Percentiles rank a stretch among this genome's conserved stretches.
Conservation (phyloP, 345 rosid species). For the Murraya paniculata region DNA sequence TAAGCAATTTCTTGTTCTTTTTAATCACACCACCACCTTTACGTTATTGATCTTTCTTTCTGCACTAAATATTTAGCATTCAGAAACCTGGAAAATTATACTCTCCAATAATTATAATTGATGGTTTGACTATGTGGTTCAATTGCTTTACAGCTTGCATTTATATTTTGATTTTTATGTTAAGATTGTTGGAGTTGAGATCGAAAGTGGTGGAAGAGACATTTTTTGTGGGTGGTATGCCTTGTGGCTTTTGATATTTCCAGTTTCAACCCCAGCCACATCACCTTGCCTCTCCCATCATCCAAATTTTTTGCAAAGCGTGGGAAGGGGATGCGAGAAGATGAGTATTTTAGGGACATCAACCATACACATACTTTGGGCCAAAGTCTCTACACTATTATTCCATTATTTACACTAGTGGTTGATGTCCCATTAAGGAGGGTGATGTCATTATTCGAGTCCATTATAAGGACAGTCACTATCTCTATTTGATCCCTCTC, state of each 20-base stretch:
- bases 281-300: background rate
- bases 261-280: constrained; percentile 5
- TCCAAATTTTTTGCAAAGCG: background rate
- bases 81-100: constrained; percentile 17
- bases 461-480: constrained; percentile 10
- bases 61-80: background rate
- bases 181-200: constrained; percentile 11
- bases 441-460: constrained; percentile 2
- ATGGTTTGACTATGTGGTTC: constrained; percentile 9
- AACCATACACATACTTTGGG: constrained; percentile 14
- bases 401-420: constrained; percentile 9
- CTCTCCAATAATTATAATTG: background rate
- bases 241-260: constrained; percentile 6
- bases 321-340: constrained; percentile 4
- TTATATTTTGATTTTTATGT: constrained; percentile 9
- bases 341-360: constrained; percentile 2
- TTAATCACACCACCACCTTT: constrained; percentile 4
- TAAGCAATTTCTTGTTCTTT: constrained; percentile 25
- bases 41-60: constrained; percentile 6
- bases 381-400: background rate
- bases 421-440: background rate
- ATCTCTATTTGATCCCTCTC: background rate
- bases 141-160: constrained; percentile 21
- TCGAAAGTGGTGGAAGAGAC: constrained; percentile 10
- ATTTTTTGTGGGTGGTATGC: constrained; percentile 4